Evolutionary conservation across 352 stramenopile species (phyloP).

Genomic region (Poterioochromonas sp.): DNA sequence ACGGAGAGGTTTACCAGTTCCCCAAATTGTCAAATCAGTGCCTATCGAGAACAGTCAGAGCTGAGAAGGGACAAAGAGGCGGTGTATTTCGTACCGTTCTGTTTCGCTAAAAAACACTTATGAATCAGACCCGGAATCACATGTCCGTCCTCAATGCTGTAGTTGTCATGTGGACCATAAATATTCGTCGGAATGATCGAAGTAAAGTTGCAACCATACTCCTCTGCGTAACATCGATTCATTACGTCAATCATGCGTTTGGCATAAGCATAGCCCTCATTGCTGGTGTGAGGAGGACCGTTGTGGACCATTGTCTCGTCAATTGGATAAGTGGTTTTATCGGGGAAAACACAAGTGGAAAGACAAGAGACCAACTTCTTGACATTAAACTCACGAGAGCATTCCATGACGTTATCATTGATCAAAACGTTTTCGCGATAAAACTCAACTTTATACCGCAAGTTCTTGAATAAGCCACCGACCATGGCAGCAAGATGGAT

Average conservation of each 20-base stretch:
- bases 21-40: slow-evolving; percentile 85
- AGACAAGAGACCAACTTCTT: slow-evolving; percentile 93
- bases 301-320: slow-evolving; percentile 90
- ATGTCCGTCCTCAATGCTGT: slow-evolving; percentile 71
- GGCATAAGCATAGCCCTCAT: slow-evolving; percentile 88
- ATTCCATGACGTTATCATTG: slow-evolving; percentile 96
- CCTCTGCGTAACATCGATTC: slow-evolving; percentile 86
- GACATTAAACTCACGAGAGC: slow-evolving; percentile 67
- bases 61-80: not conserved
- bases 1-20: slow-evolving; percentile 78
- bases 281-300: slow-evolving; percentile 60
- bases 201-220: slow-evolving; percentile 95
- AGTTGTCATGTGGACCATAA: slow-evolving; percentile 97
- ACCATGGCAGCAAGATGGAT: slow-evolving; percentile 94
- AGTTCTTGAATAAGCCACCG: slow-evolving; percentile 68
- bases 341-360: slow-evolving; percentile 96
- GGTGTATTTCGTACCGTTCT: slow-evolving; percentile 46
- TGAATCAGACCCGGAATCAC: slow-evolving; percentile 96
- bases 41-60: not conserved
- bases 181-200: slow-evolving; percentile 98
- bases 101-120: slow-evolving; percentile 94
- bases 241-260: slow-evolving; percentile 97
- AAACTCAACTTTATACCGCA: slow-evolving; percentile 85
- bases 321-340: slow-evolving; percentile 95
- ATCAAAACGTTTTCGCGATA: slow-evolving; percentile 97